These are phyloP conservation scores for Colletotrichum somersetense DNA, from an alignment of 2,329 filamentous ascomycete species.

Conservation along the genomic window DNA sequence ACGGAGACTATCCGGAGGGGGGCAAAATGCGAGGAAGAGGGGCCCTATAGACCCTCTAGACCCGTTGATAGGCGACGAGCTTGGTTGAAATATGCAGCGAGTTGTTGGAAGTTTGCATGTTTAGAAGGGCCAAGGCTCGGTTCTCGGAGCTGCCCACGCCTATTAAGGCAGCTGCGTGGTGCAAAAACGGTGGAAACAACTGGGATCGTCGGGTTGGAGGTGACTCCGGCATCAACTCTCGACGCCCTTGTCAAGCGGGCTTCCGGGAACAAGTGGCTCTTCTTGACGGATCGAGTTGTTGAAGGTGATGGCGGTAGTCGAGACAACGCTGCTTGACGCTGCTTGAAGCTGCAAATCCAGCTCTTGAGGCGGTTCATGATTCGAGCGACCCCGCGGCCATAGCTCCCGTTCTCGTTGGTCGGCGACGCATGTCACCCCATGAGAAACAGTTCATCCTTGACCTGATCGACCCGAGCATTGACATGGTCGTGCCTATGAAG, in stretches of 20 bases:
- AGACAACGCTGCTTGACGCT: background rate
- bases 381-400: slow-evolving; percentile 5
- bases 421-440: slow-evolving; percentile 3
- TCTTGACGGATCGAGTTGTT: background rate
- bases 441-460: slow-evolving; percentile 6
- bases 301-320: background rate
- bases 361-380: slow-evolving; percentile 13
- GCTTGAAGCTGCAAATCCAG: background rate
- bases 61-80: background rate
- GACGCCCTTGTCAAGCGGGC: background rate
- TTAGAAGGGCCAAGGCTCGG: slow-evolving; percentile 12
- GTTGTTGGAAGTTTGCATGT: slow-evolving; percentile 15
- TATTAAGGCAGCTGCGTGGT: background rate
- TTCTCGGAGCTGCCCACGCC: background rate
- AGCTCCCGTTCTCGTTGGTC: slow-evolving; percentile 4
- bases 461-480: background rate
- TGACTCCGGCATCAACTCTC: background rate
- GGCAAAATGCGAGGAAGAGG: background rate
- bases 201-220: background rate
- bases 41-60: background rate
- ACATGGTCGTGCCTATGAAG: background rate
- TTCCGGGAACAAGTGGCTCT: background rate
- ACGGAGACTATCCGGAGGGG: background rate
- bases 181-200: background rate
- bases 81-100: background rate